These are phyloP conservation scores for Fusarium circinatum DNA, from an alignment of 2,329 filamentous ascomycete genomes.

Conservation along the genomic window DNA sequence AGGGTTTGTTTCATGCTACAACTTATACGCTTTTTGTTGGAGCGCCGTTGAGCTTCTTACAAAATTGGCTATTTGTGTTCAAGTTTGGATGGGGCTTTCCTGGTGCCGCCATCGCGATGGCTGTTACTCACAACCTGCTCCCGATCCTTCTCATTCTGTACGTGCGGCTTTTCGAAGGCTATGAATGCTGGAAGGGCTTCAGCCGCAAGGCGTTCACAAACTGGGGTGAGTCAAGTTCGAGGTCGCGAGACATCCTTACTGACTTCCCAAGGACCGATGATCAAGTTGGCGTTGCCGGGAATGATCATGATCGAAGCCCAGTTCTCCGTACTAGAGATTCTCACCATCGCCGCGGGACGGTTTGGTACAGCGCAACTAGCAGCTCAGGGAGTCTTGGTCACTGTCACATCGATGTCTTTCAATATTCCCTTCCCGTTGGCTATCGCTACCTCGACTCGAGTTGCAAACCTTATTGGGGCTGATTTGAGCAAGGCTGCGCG, in stretches of 20 bases:
- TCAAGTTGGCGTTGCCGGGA: conserved; percentile 84
- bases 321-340: conserved; percentile 87
- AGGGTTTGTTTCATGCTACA: conserved; percentile 79
- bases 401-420: conserved; percentile 80
- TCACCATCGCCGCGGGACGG: conserved; percentile 80
- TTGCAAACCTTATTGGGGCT: conserved; percentile 90
- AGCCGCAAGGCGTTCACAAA: conserved; percentile 73
- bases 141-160: conserved; percentile 78
- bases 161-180: conserved; percentile 74
- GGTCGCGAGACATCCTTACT: background rate
- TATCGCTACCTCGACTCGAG: conserved; percentile 86
- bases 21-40: conserved; percentile 79
- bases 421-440: conserved; percentile 90
- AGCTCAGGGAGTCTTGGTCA: conserved; percentile 84
- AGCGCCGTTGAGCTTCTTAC: conserved; percentile 76
- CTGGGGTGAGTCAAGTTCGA: conserved; percentile 58
- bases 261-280: conserved; percentile 65
- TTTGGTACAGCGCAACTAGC: conserved; percentile 82
- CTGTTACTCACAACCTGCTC: conserved; percentile 78
- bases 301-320: conserved; percentile 93
- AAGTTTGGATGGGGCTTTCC: conserved; percentile 72
- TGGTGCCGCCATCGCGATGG: conserved; percentile 82
- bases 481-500: conserved; percentile 80
- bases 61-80: conserved; percentile 83
- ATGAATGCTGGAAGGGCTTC: conserved; percentile 84